Evolutionary conservation across 2,329 filamentous ascomycete species (phyloP).

Genomic region (Magnaporthiopsis poae): DNA sequence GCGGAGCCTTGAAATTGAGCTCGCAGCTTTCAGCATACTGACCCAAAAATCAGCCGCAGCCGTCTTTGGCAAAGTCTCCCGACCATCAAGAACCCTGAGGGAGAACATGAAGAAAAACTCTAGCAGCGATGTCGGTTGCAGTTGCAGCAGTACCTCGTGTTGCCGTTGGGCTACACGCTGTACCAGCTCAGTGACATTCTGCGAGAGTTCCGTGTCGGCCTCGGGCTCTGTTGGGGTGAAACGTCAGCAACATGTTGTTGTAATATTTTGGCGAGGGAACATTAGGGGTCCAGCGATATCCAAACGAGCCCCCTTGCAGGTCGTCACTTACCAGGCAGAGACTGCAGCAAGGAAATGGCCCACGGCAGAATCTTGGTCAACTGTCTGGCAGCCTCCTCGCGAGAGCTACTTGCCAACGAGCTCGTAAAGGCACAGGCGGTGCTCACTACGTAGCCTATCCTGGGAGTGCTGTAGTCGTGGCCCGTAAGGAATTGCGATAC

Average conservation of each 20-base stretch:
- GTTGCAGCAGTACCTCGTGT: conserved; percentile 48
- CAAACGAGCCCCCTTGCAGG: conserved; percentile 1
- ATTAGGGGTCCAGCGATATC: background rate
- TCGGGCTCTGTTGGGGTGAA: conserved; percentile 34
- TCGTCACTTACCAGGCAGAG: conserved; percentile 45
- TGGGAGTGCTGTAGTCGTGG: conserved; percentile 45
- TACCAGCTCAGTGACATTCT: conserved; percentile 64
- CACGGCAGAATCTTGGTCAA: conserved; percentile 48
- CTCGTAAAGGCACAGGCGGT: conserved; percentile 63
- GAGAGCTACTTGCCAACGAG: conserved; percentile 39
- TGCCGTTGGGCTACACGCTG: conserved; percentile 53
- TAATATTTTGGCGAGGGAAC: background rate
- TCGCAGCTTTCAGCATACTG: conserved; percentile 16
- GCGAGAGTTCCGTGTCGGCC: conserved; percentile 60
- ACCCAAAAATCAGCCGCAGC: conserved; percentile 70
- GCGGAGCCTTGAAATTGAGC: background rate
- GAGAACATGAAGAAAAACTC: conserved; percentile 64
- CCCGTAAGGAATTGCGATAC: conserved; percentile 58
- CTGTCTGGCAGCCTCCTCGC: conserved; percentile 35
- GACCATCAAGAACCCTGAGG: conserved; percentile 58
- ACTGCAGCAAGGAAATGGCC: conserved; percentile 51
- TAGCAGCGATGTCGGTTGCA: conserved; percentile 45
- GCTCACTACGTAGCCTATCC: conserved; percentile 59
- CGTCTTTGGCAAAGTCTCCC: conserved; percentile 65
- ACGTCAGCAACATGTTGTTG: background rate